These are phyloP conservation scores for Cryptococcus wingfieldii DNA, from an alignment of 1,284 basidiomycete species.

Conservation along the genomic window DNA sequence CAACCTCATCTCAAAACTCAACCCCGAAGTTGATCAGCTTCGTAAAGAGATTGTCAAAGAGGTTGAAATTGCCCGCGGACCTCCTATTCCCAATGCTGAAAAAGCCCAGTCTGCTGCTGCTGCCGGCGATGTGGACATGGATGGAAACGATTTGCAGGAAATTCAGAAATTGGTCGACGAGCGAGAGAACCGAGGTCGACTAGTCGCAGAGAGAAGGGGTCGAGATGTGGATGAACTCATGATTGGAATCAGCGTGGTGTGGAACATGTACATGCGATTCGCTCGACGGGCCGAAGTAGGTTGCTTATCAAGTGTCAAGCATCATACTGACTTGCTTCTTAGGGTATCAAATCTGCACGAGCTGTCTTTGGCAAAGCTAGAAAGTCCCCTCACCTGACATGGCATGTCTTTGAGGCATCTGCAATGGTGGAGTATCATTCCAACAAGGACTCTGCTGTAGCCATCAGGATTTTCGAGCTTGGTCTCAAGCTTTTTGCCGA, in stretches of 20 bases:
- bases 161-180: constrained; percentile 57
- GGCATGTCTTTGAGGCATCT: constrained; percentile 91
- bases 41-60: constrained; percentile 56
- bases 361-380: constrained; percentile 78
- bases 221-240: constrained; percentile 53
- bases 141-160: constrained; percentile 34
- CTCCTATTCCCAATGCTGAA: constrained; percentile 37
- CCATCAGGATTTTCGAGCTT: constrained; percentile 88
- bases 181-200: constrained; percentile 58
- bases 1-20: constrained; percentile 65
- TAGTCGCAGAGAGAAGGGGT: constrained; percentile 47
- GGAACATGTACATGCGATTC: constrained; percentile 89
- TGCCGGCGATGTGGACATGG: constrained; percentile 32
- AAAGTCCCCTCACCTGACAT: constrained; percentile 76
- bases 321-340: background rate
- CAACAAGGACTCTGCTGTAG: constrained; percentile 77
- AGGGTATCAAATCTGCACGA: constrained; percentile 71
- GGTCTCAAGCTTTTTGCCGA: constrained; percentile 81
- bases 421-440: constrained; percentile 95
- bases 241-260: constrained; percentile 54
- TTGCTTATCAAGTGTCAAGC: background rate
- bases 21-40: constrained; percentile 66
- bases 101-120: constrained; percentile 3
- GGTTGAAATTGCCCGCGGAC: constrained; percentile 48
- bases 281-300: constrained; percentile 69